These are phyloP conservation scores for Kwoniella dendrophila DNA, from an alignment of 768 basidiomycete species.

Conservation along the genomic window DNA sequence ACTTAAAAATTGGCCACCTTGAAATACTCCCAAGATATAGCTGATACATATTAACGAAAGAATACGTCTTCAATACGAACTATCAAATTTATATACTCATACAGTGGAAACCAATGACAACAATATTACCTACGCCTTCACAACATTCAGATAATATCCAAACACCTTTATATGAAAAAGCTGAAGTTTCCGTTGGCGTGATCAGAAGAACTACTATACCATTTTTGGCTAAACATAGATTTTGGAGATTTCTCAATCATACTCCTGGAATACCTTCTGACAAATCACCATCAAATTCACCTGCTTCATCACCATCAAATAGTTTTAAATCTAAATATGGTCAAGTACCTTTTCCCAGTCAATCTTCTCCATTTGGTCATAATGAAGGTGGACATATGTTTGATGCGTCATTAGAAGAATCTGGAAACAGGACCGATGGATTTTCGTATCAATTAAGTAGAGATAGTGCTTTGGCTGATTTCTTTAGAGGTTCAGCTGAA, in stretches of 20 bases:
- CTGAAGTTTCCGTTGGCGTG: not conserved
- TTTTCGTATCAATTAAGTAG: not conserved
- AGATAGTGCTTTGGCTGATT: slow-evolving; percentile 10
- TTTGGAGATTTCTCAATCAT: slow-evolving; percentile 4
- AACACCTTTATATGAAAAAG: no score
- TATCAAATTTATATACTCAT: no score
- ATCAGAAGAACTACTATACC: slow-evolving; percentile 8
- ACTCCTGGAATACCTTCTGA: not conserved
- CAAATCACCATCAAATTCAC: no score
- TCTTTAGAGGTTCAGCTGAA: slow-evolving; percentile 12
- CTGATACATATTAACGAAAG: no score
- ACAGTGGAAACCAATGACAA: no score
- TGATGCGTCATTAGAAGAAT: no score
- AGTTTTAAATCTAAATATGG: not conserved
- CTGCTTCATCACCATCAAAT: no score
- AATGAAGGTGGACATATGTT: not conserved
- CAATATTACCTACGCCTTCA: no score
- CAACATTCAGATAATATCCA: no score
- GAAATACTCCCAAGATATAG: no score
- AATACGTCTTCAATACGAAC: no score
- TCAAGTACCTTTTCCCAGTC: slow-evolving; percentile 2
- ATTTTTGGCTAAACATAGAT: slow-evolving; percentile 3
- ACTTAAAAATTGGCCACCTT: no score
- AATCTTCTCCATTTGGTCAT: not conserved
- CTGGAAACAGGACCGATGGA: not conserved